Evolutionary conservation across 345 rosid species (phyloP), one percentile per base, ranked within the genome.

Genomic region (Mallotus nudiflorus): DNA sequence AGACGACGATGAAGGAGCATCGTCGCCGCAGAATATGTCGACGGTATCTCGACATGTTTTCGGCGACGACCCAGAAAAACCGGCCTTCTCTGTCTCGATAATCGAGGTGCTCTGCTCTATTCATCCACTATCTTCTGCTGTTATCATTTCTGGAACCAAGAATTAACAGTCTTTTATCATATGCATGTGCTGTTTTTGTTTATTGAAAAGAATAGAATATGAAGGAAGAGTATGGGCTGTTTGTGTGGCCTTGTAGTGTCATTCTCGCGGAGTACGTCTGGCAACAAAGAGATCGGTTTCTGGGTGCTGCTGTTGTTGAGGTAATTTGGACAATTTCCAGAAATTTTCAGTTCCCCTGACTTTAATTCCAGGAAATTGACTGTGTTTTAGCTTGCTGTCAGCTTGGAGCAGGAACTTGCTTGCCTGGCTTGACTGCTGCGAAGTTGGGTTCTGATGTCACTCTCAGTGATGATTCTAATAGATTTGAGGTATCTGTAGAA

Each of bases 181-280:
- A 39, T 4, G 42, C 42, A 39, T 4, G 9, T 39, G 42, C 48
- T 73, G 24, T 20, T 45, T 25, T 62, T 8, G 24, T 60, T 16
- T 9, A 2, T 20, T 49, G 11, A 7, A 10, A 42, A 45, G 44
- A 28, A 54, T 79, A 88, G 97, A 85, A 88, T 75, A 85, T 91
- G 88, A 88, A 91, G 76, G 98, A 93, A 50, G 98, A 89, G 45
- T 91, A 93, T 56, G 97, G 98, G 1, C 78, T 91, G 55, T 93
- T 89, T 67, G 89, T 89, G 53, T 89, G 97, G 98, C 98, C 97
- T 7, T 91, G 92, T 65, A 93, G 97, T 60, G 70, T 91, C 37
- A 81, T 93, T 52, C 87, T 93, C 57, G 93, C 98, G 25, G 96
- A 93, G 81, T 91, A 91, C 81, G 84, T 93, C 70, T 93, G 98